phyloP scores from a whole-genome alignment of 2,329 filamentous ascomycete species.

The Blumeriella jaapii region DNA sequence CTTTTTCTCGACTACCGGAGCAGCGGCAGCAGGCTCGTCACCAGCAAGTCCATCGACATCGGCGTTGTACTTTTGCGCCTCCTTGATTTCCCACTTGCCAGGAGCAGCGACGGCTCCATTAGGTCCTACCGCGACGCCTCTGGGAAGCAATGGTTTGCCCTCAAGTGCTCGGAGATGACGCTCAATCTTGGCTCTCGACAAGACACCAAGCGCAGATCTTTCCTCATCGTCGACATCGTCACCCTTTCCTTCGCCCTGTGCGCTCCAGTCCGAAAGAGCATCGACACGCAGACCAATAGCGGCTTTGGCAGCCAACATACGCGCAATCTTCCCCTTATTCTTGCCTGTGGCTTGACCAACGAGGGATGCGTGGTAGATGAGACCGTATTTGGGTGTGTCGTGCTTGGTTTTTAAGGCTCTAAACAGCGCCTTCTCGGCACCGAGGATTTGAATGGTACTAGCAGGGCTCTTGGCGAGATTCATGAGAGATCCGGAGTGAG shows the following conservation, averaged over 20 bases:
- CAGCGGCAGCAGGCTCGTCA: slow-evolving; percentile 48
- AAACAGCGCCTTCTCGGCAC: slow-evolving; percentile 98
- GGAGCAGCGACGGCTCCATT: slow-evolving; percentile 50
- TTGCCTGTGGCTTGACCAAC: slow-evolving; percentile 95
- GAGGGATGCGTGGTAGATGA: slow-evolving; percentile 84
- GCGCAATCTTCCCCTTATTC: slow-evolving; percentile 99
- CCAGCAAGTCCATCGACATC: slow-evolving; percentile 78
- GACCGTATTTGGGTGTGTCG: slow-evolving; percentile 95
- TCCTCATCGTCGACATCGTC: slow-evolving; percentile 74
- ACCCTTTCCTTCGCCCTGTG: slow-evolving; percentile 51
- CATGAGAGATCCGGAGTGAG: slow-evolving; percentile 87
- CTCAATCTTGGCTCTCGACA: slow-evolving; percentile 62
- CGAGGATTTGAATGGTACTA: slow-evolving; percentile 94
- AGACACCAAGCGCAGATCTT: slow-evolving; percentile 67
- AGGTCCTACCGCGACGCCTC: slow-evolving; percentile 63
- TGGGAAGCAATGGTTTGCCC: slow-evolving; percentile 75
- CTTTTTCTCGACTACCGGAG: slow-evolving; percentile 34
- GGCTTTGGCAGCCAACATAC: slow-evolving; percentile 88
- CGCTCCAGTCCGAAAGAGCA: slow-evolving; percentile 67
- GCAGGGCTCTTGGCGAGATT: slow-evolving; percentile 91
- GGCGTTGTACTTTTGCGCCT: slow-evolving; percentile 85
- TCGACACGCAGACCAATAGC: slow-evolving; percentile 90
- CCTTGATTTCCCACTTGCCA: slow-evolving; percentile 83
- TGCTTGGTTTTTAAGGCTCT: slow-evolving; percentile 98
- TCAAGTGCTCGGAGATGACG: slow-evolving; percentile 68